Conservation (phyloP, 1,139 yeast species). For the Kodamaea plutei region DNA sequence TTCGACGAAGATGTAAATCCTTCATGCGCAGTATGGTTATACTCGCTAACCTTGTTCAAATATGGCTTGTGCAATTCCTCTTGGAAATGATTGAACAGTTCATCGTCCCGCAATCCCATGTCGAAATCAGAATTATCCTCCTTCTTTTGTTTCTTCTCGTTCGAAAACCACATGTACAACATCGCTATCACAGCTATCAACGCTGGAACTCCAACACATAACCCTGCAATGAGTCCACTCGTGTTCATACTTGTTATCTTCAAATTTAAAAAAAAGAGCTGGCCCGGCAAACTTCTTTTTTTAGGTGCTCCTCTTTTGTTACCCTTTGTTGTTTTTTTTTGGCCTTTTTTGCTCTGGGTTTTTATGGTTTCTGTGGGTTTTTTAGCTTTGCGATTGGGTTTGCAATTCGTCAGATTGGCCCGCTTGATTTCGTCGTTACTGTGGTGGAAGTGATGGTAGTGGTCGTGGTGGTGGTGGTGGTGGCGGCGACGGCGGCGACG, state of each 20-base stretch:
- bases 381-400: conserved; percentile 1
- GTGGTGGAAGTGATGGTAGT: too few relatives aligned
- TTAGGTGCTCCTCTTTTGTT: conserved; percentile 2
- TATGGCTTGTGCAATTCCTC: conserved; percentile 33
- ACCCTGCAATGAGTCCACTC: conserved; percentile 33
- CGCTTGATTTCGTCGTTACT: too few relatives aligned
- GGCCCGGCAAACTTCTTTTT: conserved; percentile 3
- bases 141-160: conserved; percentile 22
- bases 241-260: conserved; percentile 6
- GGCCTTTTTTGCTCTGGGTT: conserved; percentile 1
- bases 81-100: conserved; percentile 35
- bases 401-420: too few relatives aligned
- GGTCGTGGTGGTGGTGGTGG: too few relatives aligned
- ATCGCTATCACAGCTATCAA: conserved; percentile 22
- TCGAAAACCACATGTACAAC: conserved; percentile 25
- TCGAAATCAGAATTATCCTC: conserved; percentile 36
- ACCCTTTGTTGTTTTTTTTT: not conserved
- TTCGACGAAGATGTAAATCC: not conserved
- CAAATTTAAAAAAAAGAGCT: not conserved
- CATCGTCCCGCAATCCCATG: conserved; percentile 36
- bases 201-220: conserved; percentile 43
- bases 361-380: conserved; percentile 1
- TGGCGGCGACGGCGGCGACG: too few relatives aligned
- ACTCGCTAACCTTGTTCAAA: conserved; percentile 6
- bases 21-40: not conserved